Evolutionary conservation across 805 yeast genomes (phyloP), one percentile per base, ranked within the genome.

Genomic region (Kluyveromyces nonfermentans): DNA sequence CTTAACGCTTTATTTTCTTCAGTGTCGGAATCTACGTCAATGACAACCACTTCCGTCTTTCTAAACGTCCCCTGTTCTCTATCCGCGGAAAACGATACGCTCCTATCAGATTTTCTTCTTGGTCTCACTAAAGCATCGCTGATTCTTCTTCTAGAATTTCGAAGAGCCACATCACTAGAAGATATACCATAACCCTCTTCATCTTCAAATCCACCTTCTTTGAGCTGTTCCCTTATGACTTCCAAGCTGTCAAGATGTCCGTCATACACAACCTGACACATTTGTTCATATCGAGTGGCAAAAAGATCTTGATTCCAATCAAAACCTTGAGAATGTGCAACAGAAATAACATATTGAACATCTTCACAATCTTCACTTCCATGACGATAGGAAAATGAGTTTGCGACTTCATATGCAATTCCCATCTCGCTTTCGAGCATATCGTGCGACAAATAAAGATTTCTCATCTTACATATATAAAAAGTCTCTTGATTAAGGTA

Each of bases 251-350:
- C 60, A 10, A 56, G 60, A 33, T 54, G 54, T 3, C 60, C 64
- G 45, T 60, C 69, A 44, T 60, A 67, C 4, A 67, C 52, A 0
- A 66, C 61, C 15, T 71, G 71, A 38, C 70, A 60, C 37, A 61
- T 64, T 46, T 82, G 89, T 54, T 80, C 85, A 57, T 77, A 79
- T 22, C 80, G 79, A 1, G 80, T 69, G 2, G 87, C 89, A 69
- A 82, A 83, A 37, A 82, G 62, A 53, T 82, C 89, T 55, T 82
- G 89, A 57, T 83, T 82, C 76, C 86, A 83, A 2, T 75, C 62
- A 53, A 82, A 83, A 2, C 93, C 93, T 55, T 83, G 89, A 28
- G 82, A 73, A 53, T 81, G 83, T 19, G 62, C 50, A 8, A 54
- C 45, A 1, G 57, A 45, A 10, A 59, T 36, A 10, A 38, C 33